Evolutionary conservation across 2,329 filamentous ascomycete species (phyloP), one percentile per base, ranked within the genome.

Genomic region (Aureobasidium leucospermi): DNA sequence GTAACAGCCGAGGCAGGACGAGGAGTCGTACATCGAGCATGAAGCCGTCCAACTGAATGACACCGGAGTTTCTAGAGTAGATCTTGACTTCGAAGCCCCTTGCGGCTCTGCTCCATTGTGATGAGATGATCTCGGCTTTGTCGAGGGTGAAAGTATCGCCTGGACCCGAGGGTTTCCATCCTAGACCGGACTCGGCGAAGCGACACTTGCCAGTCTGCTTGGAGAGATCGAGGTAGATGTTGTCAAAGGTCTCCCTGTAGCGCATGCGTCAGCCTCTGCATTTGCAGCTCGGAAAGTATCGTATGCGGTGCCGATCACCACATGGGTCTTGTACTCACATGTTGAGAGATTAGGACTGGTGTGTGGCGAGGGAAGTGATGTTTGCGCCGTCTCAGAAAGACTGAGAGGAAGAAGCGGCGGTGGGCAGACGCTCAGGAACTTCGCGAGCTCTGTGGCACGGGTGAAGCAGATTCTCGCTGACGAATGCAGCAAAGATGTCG

Each of bases 61-160:
- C 85, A 63, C 89, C 89, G 11, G 89, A 89, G 62, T 86, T 89
- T 63, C 92, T 85, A 68, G 90, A 88, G 64, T 94, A 78, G 60
- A 99, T 89, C 79, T 96, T 96, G 70, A 97, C 80, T 73, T 99
- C 94, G 74, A 89, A 96, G 53, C 94, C 95, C 71, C 89, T 91
- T 57, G 93, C 85, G 29, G 93, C 94, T 68, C 90, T 85, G 74
- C 92, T 96, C 94, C 94, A 99, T 75, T 96, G 92, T 61, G 92
- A 92, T 64, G 83, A 85, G 63, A 84, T 83, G 68, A 99, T 90
- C 71, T 96, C 90, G 74, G 81, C 85, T 72, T 87, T 85, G 73
- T 96, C 91, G 67, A 97, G 85, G 19, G 93, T 97, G 75, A 96
- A 96, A 62, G 92, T 93, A 65, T 96, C 90, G 73, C 90, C 89